Evolutionary conservation across 2,329 filamentous ascomycete species (phyloP), one percentile per base, ranked within the genome.

Genomic region (Fusarium poae): DNA sequence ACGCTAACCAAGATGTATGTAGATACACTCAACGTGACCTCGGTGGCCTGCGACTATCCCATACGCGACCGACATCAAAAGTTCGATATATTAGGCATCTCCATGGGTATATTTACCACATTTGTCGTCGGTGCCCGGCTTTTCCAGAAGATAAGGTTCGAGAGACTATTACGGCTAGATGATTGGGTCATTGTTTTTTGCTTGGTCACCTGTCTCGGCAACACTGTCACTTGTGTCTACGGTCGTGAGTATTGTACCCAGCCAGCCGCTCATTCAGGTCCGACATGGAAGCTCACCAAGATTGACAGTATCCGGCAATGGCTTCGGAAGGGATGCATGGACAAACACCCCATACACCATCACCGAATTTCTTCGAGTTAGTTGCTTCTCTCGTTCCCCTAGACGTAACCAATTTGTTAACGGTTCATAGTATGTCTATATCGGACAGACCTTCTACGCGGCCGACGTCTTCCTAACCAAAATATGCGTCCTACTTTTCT

Each of bases 401-500:
- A 15, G 8, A 5, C 0, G 4, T 18, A 3, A 7, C 3, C 9
- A 21, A 6, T 4, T 1, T 3, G 1, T 37, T 62, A 29, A 64
- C 32, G 5, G 2, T 25, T 8, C 16, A 5, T 15, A 64, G 44
- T 62, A 42, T 0, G 57, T 68, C 7, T 68, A 68, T n/a, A 49
- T 56, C 1, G 40, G 53, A 1, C 63, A 67, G 7, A 52, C 53
- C 2, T 40, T 68, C 3, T 68, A 68, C 25, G 56, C 61, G 7
- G 34, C 39, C 3, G 64, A 68, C 9, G 42, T 68, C 4, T 65
- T 67, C 3, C 40, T 43, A 4, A 50, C 62, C 18, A 68, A 68
- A 4, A 58, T 68, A 5, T 59, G 59, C 6, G 48, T 68, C 15
- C 27, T 68, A 0, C 65, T 68, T 23, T 68, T 68, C 15, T 68